Evolutionary conservation across 108 stramenopile species (phyloP).

Genomic region (Poteriospumella lacustris): DNA sequence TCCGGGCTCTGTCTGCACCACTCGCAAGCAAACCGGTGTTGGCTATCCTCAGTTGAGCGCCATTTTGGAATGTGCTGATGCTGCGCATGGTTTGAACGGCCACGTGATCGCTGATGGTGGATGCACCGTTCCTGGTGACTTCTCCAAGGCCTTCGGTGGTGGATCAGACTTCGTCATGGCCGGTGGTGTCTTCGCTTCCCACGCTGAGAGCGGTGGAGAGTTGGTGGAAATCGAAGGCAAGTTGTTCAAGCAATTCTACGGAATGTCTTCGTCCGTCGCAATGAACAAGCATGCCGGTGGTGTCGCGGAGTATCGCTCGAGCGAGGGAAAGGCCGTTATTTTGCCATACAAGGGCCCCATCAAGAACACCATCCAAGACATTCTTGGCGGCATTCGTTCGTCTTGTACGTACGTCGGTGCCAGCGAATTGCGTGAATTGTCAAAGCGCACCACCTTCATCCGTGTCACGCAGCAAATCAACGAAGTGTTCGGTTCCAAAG

Average conservation of each 20-base stretch:
- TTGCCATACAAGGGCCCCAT: constrained; percentile 51
- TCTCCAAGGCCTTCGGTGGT: constrained; percentile 52
- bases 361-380: constrained; percentile 42
- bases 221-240: constrained; percentile 36
- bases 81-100: constrained; percentile 52
- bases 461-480: constrained; percentile 53
- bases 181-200: constrained; percentile 55
- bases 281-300: constrained; percentile 57
- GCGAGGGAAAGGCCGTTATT: constrained; percentile 53
- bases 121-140: constrained; percentile 52
- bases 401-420: constrained; percentile 62
- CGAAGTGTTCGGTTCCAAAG: constrained; percentile 43
- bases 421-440: constrained; percentile 44
- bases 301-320: constrained; percentile 54
- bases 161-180: constrained; percentile 59
- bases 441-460: constrained; percentile 57
- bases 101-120: constrained; percentile 53
- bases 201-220: constrained; percentile 53
- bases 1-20: constrained; percentile 56
- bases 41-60: constrained; percentile 55
- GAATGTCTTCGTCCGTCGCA: constrained; percentile 52
- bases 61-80: constrained; percentile 52
- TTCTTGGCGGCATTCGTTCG: constrained; percentile 54
- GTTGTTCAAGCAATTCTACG: constrained; percentile 51
- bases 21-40: constrained; percentile 55